These are phyloP conservation scores for Spergularia azorica DNA, from an alignment of 179 eudicot species.

Conservation along the genomic window DNA sequence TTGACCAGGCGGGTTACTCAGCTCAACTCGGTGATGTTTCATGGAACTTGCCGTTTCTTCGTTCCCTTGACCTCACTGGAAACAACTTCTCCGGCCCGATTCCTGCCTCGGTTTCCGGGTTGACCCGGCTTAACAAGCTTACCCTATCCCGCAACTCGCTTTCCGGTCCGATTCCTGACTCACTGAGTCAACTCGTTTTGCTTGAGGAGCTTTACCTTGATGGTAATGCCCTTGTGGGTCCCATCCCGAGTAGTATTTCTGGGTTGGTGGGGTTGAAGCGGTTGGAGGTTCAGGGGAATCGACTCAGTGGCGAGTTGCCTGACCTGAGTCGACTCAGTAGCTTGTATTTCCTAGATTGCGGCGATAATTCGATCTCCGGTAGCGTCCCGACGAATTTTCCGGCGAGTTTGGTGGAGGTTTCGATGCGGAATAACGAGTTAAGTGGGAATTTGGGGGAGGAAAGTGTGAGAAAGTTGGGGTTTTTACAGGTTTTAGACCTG, in stretches of 20 bases:
- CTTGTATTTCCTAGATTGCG: slow-evolving; percentile 47
- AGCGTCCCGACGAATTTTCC: slow-evolving; percentile 48
- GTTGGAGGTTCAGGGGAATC: slow-evolving; percentile 64
- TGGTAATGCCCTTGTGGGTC: slow-evolving; percentile 45
- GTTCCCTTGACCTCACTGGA: slow-evolving; percentile 48
- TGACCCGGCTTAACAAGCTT: slow-evolving; percentile 50
- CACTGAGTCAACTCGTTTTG: slow-evolving; percentile 39
- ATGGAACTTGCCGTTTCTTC: slow-evolving; percentile 50
- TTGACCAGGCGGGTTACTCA: slow-evolving; percentile 71
- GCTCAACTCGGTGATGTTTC: slow-evolving; percentile 39
- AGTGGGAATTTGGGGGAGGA: slow-evolving; percentile 40
- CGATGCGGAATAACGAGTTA: slow-evolving; percentile 51
- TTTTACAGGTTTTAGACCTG: slow-evolving; percentile 76
- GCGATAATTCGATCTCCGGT: slow-evolving; percentile 64
- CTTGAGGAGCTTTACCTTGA: slow-evolving; percentile 63
- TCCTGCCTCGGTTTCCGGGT: slow-evolving; percentile 54
- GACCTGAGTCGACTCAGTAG: slow-evolving; percentile 48
- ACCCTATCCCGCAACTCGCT: slow-evolving; percentile 55
- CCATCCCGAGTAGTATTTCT: slow-evolving; percentile 43
- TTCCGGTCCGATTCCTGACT: slow-evolving; percentile 52
- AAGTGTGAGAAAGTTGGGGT: slow-evolving; percentile 9
- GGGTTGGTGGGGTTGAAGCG: slow-evolving; percentile 41
- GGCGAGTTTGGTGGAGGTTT: slow-evolving; percentile 41
- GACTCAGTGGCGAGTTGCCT: slow-evolving; percentile 60
- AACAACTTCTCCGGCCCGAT: slow-evolving; percentile 59